Conservation (phyloP, 1,139 yeast species). For the Blastobotrys raffinosifermentans region DNA sequence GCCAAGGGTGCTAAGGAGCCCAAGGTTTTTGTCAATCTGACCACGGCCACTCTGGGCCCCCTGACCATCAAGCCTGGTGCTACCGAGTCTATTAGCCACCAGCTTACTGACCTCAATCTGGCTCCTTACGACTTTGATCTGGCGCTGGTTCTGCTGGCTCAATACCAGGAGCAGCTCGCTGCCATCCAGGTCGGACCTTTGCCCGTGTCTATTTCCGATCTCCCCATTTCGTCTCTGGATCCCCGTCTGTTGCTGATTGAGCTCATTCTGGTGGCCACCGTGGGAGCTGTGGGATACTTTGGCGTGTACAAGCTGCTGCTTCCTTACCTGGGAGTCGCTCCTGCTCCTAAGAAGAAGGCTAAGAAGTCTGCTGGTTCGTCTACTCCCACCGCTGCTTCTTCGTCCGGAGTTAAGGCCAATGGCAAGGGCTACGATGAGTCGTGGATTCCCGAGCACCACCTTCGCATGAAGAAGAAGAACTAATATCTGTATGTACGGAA, state of each 20-base stretch:
- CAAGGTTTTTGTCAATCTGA: constrained; percentile 50
- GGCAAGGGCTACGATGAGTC: constrained; percentile 41
- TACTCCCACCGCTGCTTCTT: constrained; percentile 22
- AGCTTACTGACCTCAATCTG: constrained; percentile 39
- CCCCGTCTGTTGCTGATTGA: constrained; percentile 67
- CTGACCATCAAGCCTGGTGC: constrained; percentile 42
- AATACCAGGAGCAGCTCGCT: constrained; percentile 44
- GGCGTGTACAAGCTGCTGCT: constrained; percentile 42
- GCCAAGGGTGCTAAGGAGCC: constrained; percentile 32
- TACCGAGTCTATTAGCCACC: constrained; percentile 29
- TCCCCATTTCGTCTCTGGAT: constrained; percentile 61
- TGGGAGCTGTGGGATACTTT: constrained; percentile 48
- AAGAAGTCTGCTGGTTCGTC: constrained; percentile 15
- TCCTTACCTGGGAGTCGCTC: constrained; percentile 26
- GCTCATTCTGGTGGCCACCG: constrained; percentile 44
- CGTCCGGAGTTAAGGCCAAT: constrained; percentile 30
- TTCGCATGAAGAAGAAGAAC: constrained; percentile 39
- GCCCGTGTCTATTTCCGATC: constrained; percentile 56
- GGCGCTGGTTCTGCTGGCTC: constrained; percentile 45
- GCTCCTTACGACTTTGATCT: constrained; percentile 54
- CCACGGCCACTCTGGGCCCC: constrained; percentile 64
- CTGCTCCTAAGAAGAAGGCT: constrained; percentile 26
- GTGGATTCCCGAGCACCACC: constrained; percentile 51
- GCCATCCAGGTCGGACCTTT: constrained; percentile 50
- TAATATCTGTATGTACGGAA: constrained; percentile 1